Evolutionary conservation across 495 filamentous ascomycete genomes (phyloP), one percentile per base, ranked within the genome.

Genomic region (Chaetomium tenue): DNA sequence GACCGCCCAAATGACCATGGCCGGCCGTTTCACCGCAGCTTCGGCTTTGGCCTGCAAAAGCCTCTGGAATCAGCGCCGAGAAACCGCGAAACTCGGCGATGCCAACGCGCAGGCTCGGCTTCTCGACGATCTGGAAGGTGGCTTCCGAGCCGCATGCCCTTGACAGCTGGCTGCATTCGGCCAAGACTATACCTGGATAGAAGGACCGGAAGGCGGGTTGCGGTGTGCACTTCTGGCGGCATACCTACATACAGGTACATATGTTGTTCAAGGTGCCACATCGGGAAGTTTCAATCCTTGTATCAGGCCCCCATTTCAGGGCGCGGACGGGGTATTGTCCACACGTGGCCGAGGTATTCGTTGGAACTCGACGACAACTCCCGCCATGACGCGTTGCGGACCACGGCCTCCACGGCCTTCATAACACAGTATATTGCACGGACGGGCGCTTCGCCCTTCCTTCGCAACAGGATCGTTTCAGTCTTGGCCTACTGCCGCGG

Each of bases 11-110:
- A 40, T 66, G 60, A 63, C 67, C 60, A 53, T 63, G 54, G 52
- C 25, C 16, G 42, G 22, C 26, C 23, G 63, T 66, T 69, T 63
- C 67, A 69, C 59, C 30, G 56, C 66, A 63, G 66, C 66, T 48
- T 68, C 51, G 54, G 40, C 26, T 22, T 44, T 8, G 30, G 60
- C 42, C 26, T 16, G 39, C 52, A 54, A 64, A 64, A 7, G 20
- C 4, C 26, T 39, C 28, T 30, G 28, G 28, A 30, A 30, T 54
- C 48, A 33, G 46, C 56, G 56, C 47, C 55, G 15, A 46, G 44
- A 52, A 8, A 39, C 12, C 20, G 16, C n/a, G n/a, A 46, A 9
- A 54, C 46, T n/a, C 47, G 47, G 60, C 22, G 12, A 48, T 47
- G 25, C 54, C 55, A 52, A 46, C 20, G n/a, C 47, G 15, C 26